Base-by-base conservation (phyloP, 208 protist species). In the Naegleria fowleri region DNA sequence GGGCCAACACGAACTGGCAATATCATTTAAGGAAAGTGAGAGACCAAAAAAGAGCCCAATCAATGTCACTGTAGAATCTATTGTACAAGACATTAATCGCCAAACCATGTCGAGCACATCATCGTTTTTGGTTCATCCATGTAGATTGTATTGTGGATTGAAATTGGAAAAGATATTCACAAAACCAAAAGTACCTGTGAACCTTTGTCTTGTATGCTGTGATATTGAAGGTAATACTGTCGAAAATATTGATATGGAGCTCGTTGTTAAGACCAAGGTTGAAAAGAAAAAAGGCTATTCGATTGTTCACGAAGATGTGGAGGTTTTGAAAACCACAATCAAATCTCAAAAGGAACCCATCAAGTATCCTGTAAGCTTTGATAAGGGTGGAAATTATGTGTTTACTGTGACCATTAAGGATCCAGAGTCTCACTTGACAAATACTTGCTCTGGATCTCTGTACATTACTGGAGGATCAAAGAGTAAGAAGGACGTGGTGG, bases 71-170 rank as follows among this genome's bases (percentile, higher is more conserved):
- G 5, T 38, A 4, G 33, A 76, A 4, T 38, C 43, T 29, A 43
- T 3, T 40, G 89, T 76, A 7, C 75, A 52, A 84, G 89, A 90
- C 25, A 76, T 90, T 67, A 90, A 83, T 25, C 36, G 33, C 9
- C 89, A 90, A 86, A 83, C 55, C 13, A 90, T 90, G 5, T n/a
- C 13, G 13, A 83, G 52, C 6, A 38, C 29, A 39, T 25, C 89
- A 16, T 38, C 4, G 9, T 43, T 90, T 25, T 11, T 86, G 29
- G 29, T 90, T 16, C 89, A 90, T 83, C 89, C 89, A 40, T 90
- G 36, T 16, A 83, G 38, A 11, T 43, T n/a, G 6, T 90, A 90
- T 59, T 55, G 79, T 25, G 89, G 89, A 25, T 11, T 79, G 1
- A 76, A 41, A 25, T 40, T 43, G 5, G 38, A 41, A 15, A 84